Percentiles rank a stretch among this genome's conserved stretches.
Conservation (phyloP, 1,139 yeast species). For the Magnusiomyces clavatus region DNA sequence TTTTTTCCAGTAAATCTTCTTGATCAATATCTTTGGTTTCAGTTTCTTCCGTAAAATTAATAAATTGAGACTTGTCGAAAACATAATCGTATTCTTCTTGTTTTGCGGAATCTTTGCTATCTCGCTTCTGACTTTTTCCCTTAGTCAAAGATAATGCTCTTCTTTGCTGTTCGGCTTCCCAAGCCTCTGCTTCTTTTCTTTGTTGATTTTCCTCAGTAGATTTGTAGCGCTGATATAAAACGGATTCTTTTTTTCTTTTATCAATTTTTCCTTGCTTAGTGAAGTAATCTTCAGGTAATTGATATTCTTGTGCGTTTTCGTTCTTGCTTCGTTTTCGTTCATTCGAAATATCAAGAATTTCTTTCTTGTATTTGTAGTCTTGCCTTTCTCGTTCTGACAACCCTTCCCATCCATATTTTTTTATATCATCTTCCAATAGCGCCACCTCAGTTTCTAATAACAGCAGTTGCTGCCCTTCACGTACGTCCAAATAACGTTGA, state of each 20-base stretch:
- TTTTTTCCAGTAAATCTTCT: slow-evolving; percentile 27
- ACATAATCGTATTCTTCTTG: slow-evolving; percentile 63
- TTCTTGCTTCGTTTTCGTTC: slow-evolving; percentile 33
- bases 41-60: slow-evolving; percentile 50
- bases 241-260: slow-evolving; percentile 42
- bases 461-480: slow-evolving; percentile 41
- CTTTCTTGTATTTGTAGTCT: slow-evolving; percentile 46
- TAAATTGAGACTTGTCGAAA: slow-evolving; percentile 69
- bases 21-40: slow-evolving; percentile 22
- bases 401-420: slow-evolving; percentile 42
- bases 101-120: slow-evolving; percentile 29
- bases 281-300: slow-evolving; percentile 50
- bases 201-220: slow-evolving; percentile 20
- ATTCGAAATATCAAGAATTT: slow-evolving; percentile 37
- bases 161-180: slow-evolving; percentile 60
- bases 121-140: slow-evolving; percentile 18
- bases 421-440: slow-evolving; percentile 41
- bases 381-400: slow-evolving; percentile 43
- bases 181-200: slow-evolving; percentile 27
- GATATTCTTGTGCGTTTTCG: slow-evolving; percentile 36
- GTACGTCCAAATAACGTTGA: slow-evolving; percentile 40
- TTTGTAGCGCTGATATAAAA: slow-evolving; percentile 30
- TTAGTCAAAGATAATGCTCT: slow-evolving; percentile 33
- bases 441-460: slow-evolving; percentile 43
- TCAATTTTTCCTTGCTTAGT: slow-evolving; percentile 48